Base-by-base conservation (phyloP, 331 rosid species). In the Quercus phellos region DNA sequence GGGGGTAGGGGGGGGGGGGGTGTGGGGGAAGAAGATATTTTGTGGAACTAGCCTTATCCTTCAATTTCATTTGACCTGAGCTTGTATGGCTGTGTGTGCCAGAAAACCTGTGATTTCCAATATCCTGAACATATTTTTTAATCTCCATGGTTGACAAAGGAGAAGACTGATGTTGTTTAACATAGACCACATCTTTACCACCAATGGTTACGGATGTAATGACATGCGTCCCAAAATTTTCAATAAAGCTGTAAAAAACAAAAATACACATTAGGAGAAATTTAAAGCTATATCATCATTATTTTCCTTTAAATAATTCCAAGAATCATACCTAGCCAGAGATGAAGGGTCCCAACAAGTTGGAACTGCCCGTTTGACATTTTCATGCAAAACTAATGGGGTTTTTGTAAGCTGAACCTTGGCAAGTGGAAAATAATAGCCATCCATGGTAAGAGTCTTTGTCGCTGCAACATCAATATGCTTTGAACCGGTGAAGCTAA, bases 401-500 rank as follows among this genome's bases (percentile, higher is more conserved):
- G 89, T 7, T 42, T 85, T 84, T 12, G 67, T 66, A 77, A 94
- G 91, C 84, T 88, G 88, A 85, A 94, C 73, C 82, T 87, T 94
- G 59, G 91, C 92, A 64, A 94, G 94, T 43, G 96, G 94, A 80
- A 89, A 72, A 83, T 84, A 92, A 81, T 85, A 87, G 14, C 97
- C 96, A 78, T 92, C 94, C 34, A 87, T 68, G 74, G 93, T 89
- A 78, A 94, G 89, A 42, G 90, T 80, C 89, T 92, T 94, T 4
- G 93, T 87, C 16, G 92, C 84, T 17, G 81, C 85, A 12, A 83
- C 86, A 80, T 94, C 98, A 32, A 87, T 74, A 75, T 78, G 87
- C 84, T 79, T 92, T 60, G 94, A 89, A 85, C 97, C 96, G 19
- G 91, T 94, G 88, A 94, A 90, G 89, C 96, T 92, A 81, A 94